Conservation (phyloP, 768 basidiomycete genomes). For the Amyloporia xantha region DNA sequence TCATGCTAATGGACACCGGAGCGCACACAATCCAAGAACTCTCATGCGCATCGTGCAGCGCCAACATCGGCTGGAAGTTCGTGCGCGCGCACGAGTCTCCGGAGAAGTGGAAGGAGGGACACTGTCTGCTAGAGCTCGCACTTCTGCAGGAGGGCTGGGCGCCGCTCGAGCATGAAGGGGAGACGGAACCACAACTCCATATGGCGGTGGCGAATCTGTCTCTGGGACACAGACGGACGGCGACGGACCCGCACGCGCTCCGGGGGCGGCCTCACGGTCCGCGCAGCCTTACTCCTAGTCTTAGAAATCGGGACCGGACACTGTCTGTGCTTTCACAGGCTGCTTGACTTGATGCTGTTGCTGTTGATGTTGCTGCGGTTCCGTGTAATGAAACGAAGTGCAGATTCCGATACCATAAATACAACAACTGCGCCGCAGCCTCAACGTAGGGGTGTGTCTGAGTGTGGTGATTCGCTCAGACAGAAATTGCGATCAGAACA, state of each 20-base stretch:
- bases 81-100: constrained; percentile 46
- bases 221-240: neutral
- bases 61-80: constrained; percentile 61
- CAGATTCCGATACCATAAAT: no score
- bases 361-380: no score
- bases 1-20: constrained; percentile 57
- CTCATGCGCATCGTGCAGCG: constrained; percentile 40
- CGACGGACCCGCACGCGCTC: neutral
- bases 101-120: constrained; percentile 60
- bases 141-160: constrained; percentile 4
- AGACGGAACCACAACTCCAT: neutral
- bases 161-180: neutral
- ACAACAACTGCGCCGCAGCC: no score
- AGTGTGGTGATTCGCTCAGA: no score
- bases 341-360: no score
- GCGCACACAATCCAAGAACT: constrained; percentile 58
- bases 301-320: neutral
- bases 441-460: no score
- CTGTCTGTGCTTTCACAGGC: neutral
- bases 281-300: constrained; percentile 1
- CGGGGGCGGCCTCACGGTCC: neutral
- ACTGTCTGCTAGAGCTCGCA: constrained; percentile 48
- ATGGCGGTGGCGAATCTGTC: neutral
- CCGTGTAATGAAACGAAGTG: no score
- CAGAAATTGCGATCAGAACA: no score